Percentiles rank a stretch among this genome's conserved stretches.
phyloP scores from a whole-genome alignment of 2,329 filamentous ascomycete genomes.

The Blastomyces percursus region DNA sequence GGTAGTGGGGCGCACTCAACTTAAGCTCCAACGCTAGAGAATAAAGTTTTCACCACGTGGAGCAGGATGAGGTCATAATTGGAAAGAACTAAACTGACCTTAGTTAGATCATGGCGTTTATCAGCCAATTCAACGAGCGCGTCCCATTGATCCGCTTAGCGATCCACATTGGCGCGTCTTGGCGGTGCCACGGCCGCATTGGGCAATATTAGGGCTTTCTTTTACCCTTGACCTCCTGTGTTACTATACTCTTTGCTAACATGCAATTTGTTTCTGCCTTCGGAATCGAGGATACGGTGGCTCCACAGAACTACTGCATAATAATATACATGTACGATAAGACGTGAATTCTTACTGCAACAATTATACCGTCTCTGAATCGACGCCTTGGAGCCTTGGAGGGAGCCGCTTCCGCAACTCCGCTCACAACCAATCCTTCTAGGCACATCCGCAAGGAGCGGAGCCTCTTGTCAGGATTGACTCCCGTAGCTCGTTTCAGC shows the following conservation, averaged over 20 bases:
- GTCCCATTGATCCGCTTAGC: not conserved
- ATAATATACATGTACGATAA: not conserved
- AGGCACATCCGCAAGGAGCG: not conserved
- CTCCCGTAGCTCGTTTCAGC: constrained; percentile 3
- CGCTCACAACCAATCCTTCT: not conserved
- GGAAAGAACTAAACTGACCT: too few species aligned
- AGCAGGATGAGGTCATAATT: not conserved
- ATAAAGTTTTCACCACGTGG: constrained; percentile 1
- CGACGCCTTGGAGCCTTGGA: not conserved
- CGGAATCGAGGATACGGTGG: not conserved
- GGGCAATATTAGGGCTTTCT: not conserved
- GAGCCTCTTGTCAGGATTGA: not conserved
- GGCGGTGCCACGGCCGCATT: not conserved
- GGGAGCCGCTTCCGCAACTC: not conserved
- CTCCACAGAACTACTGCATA: not conserved
- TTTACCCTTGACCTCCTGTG: not conserved
- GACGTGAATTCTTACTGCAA: not conserved
- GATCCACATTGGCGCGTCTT: not conserved
- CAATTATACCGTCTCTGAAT: not conserved
- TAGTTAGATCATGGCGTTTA: not conserved
- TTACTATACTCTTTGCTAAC: not conserved
- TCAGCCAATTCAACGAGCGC: not conserved
- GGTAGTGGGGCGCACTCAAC: not conserved
- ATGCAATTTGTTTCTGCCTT: too few species aligned
- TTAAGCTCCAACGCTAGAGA: not conserved